Percentiles rank a stretch among this genome's conserved stretches.
Conservation (phyloP, 306 rosid species). For the Fagus sylvatica region DNA sequence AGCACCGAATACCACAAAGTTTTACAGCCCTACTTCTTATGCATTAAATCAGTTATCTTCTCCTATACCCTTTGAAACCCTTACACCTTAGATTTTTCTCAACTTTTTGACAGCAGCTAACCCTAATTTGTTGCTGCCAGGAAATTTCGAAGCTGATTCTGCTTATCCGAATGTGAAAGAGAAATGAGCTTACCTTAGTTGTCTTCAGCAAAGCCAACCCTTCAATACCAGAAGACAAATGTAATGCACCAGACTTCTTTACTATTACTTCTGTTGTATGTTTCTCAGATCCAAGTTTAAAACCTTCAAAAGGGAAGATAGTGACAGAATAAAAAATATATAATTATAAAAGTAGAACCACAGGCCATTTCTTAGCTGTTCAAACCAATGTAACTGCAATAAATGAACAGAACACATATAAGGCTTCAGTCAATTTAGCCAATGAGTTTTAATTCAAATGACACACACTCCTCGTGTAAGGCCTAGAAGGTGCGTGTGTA, state of each 20-base stretch:
- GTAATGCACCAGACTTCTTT: constrained; percentile 63
- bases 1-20: too few species aligned
- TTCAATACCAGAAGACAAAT: constrained; percentile 81
- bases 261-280: constrained; percentile 71
- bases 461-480: too few species aligned
- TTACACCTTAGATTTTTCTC: too few species aligned
- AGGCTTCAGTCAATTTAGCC: background rate
- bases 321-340: constrained; percentile 4
- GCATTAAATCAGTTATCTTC: too few species aligned
- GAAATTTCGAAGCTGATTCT: background rate
- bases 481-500: too few species aligned
- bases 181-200: constrained; percentile 57
- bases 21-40: too few species aligned
- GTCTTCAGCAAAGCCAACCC: constrained; percentile 81
- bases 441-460: too few species aligned
- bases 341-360: constrained; percentile 4
- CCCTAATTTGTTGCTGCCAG: too few species aligned
- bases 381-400: background rate
- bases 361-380: background rate
- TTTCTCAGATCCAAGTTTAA: constrained; percentile 93
- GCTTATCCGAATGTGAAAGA: background rate
- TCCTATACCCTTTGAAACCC: too few species aligned
- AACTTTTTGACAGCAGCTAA: too few species aligned
- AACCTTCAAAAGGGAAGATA: constrained; percentile 52
- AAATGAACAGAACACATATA: background rate